A percentile compares a stretch with the other conserved stretches of the same genome.
phyloP scores from a whole-genome alignment of 352 stramenopile species.

The Globisporangium orthogonon region DNA sequence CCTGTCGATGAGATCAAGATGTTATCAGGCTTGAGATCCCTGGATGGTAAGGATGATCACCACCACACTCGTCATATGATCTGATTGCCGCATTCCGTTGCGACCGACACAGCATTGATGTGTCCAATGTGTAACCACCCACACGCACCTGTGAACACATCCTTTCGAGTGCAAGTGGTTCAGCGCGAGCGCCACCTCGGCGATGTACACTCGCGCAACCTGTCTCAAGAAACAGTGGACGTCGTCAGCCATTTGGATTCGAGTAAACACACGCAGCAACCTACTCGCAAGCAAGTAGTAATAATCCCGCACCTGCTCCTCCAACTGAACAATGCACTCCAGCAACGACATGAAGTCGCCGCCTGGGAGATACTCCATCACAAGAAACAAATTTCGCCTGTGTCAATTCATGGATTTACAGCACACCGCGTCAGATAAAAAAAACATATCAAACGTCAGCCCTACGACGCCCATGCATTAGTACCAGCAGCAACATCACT shows the following conservation, averaged over 20 bases:
- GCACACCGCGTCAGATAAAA: too few relatives aligned
- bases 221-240: conserved; percentile 12
- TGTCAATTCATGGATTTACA: not conserved
- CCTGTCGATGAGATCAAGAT: conserved; percentile 85
- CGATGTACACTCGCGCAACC: conserved; percentile 85
- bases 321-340: conserved; percentile 82
- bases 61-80: not conserved
- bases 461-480: too few relatives aligned
- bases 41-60: conserved; percentile 9
- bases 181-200: conserved; percentile 79
- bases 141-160: conserved; percentile 67
- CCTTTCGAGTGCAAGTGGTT: conserved; percentile 84
- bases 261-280: not conserved
- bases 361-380: conserved; percentile 89
- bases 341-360: conserved; percentile 89
- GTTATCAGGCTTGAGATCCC: conserved; percentile 89
- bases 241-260: not conserved
- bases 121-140: too few relatives aligned
- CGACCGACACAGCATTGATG: not conserved
- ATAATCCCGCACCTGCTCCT: conserved; percentile 53
- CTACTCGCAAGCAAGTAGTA: not conserved
- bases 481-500: conserved; percentile 7
- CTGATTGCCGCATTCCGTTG: not conserved
- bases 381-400: conserved; percentile 82
- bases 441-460: too few relatives aligned